Evolutionary conservation across 805 yeast genomes (phyloP).

Genomic region (Zygoascus flipseniorum): DNA sequence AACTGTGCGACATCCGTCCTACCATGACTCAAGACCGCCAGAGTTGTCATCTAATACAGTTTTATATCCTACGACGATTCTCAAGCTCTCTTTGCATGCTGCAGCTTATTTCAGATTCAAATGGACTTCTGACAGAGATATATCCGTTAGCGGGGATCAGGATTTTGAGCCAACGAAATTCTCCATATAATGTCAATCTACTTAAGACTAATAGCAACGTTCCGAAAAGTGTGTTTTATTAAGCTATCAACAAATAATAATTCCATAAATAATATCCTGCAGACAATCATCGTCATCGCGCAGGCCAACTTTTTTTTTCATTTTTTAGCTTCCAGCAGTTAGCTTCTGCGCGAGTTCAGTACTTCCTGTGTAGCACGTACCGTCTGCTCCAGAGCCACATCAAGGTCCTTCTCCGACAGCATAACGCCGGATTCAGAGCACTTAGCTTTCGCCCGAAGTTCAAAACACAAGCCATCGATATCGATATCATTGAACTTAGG

Average conservation of each 20-base stretch:
- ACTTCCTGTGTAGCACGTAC: not conserved
- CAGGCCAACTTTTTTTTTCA: not conserved
- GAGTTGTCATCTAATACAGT: not conserved
- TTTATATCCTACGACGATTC: not conserved
- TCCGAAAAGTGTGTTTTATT: not conserved
- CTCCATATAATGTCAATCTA: not conserved
- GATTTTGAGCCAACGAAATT: not conserved
- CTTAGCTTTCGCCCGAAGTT: slow-evolving; percentile 85
- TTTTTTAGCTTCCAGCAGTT: not conserved
- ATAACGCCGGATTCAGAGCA: slow-evolving; percentile 93
- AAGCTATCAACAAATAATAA: not conserved
- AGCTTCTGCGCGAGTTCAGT: not conserved
- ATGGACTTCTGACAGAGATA: slow-evolving; percentile 1
- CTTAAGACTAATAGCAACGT: no score
- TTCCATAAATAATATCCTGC: not conserved
- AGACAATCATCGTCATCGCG: not conserved
- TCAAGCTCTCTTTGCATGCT: not conserved
- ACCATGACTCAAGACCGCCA: not conserved
- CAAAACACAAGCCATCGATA: slow-evolving; percentile 86
- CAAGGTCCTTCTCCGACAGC: slow-evolving; percentile 71
- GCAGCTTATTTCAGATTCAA: not conserved
- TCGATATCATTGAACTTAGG: slow-evolving; percentile 90
- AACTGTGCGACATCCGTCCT: not conserved
- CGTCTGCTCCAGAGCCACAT: slow-evolving; percentile 32
- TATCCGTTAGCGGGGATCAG: slow-evolving; percentile 1